Base-by-base conservation (phyloP, 2,329 filamentous ascomycete genomes). In the Fusarium nematophilum region DNA sequence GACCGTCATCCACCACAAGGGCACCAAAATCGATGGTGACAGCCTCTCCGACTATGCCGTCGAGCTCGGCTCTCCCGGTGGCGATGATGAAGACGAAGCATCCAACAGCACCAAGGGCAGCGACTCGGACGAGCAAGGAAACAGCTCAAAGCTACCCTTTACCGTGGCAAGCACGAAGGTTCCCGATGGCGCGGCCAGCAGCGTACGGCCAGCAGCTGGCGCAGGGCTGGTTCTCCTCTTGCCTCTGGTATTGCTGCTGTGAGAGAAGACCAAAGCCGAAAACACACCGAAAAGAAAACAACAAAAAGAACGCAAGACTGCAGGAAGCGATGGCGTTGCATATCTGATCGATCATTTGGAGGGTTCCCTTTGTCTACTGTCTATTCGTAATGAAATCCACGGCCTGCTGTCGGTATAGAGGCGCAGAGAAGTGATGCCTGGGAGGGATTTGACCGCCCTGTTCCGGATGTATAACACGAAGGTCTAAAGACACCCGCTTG, bases 281-380 rank as follows among this genome's bases (percentile, higher is more conserved):
- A 11, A 33, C 10, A 14, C n/a, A 23, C 21, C 5, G 15, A n/a
- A 9, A 23, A 23, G n/a, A 15, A 14, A 18, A 48, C 10, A 40
- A 29, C 9, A 26, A 27, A 34, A 17, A 25, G 30, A 13, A 27
- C 30, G 18, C 10, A 31, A 31, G 33, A 30, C 47, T 62, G 44
- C 47, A 54, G 64, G 45, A 25, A 62, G 57, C 47, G 57, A 43
- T 39, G 42, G 47, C 40, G 42, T 64, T 64, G 47, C 23, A 66
- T 59, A 31, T 9, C 23, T 38, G 11, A 10, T 29, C 17, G 7
- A 26, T 17, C 29, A 37, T 44, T 27, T 27, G 14, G 25, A 49
- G 21, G 8, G 11, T 23, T 65, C 15, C 33, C 33, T 36, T 36
- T 31, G 29, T 54, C 11, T 11, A 46, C 44, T 57, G 40, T 62